Evolutionary conservation across 208 protist genomes (phyloP).

Genomic region (Endotrypanum monterogeii): DNA sequence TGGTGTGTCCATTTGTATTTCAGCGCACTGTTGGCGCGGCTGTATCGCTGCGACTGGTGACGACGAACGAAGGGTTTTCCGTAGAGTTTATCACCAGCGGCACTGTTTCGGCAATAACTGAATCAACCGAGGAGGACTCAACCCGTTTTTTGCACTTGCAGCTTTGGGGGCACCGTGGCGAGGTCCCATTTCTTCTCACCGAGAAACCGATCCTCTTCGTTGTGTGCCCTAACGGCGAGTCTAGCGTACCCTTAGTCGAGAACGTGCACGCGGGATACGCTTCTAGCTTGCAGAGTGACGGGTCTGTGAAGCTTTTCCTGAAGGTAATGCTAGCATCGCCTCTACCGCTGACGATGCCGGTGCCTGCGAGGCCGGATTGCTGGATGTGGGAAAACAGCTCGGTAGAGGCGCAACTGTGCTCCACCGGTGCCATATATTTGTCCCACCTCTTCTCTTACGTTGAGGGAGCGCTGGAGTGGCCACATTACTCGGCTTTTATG

Average conservation of each 20-base stretch:
- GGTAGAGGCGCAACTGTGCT: slow-evolving; percentile 46
- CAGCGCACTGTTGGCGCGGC: slow-evolving; percentile 37
- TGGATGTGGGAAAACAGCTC: slow-evolving; percentile 69
- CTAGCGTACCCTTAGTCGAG: slow-evolving; percentile 33
- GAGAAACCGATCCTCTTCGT: slow-evolving; percentile 31
- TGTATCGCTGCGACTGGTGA: slow-evolving; percentile 42
- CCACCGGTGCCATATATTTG: slow-evolving; percentile 45
- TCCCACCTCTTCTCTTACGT: slow-evolving; percentile 33
- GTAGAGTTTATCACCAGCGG: slow-evolving; percentile 52
- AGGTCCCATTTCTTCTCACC: slow-evolving; percentile 17
- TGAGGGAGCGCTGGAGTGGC: slow-evolving; percentile 37
- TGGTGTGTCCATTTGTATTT: slow-evolving; percentile 66
- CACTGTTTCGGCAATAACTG: slow-evolving; percentile 3
- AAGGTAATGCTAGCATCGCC: slow-evolving; percentile 4
- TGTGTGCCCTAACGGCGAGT: slow-evolving; percentile 28
- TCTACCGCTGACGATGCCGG: slow-evolving; percentile 30
- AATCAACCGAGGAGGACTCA: not conserved
- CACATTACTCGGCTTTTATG: slow-evolving; percentile 64
- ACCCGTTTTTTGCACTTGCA: slow-evolving; percentile 24
- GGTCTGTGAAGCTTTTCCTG: slow-evolving; percentile 29
- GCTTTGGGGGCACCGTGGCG: slow-evolving; percentile 19
- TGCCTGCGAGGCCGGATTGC: slow-evolving; percentile 31
- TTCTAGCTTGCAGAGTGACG: slow-evolving; percentile 31
- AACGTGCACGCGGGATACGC: slow-evolving; percentile 32
- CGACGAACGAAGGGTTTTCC: slow-evolving; percentile 21